Percentiles rank a stretch among this genome's conserved stretches.
Evolutionary conservation across 805 yeast species (phyloP).

Genomic region (Lachancea thermotolerans): DNA sequence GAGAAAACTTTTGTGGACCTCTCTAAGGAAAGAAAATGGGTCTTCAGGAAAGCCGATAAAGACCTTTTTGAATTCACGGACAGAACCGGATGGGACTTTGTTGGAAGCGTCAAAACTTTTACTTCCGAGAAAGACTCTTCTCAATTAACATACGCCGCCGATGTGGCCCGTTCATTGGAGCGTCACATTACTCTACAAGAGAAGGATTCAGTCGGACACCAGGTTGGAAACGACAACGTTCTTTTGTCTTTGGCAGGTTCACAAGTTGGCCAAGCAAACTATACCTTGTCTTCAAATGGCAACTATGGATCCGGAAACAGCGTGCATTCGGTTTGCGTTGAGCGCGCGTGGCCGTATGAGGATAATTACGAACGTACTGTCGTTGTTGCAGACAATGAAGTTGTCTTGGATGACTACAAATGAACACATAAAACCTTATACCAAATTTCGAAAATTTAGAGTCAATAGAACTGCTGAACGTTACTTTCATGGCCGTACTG

Average conservation of each 20-base stretch:
- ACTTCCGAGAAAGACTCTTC: not conserved
- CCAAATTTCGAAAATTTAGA: not conserved
- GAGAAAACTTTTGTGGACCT: conserved; percentile 29
- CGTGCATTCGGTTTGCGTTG: conserved; percentile 24
- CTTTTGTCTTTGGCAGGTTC: conserved; percentile 19
- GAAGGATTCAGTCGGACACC: not conserved
- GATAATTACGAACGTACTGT: conserved; percentile 12
- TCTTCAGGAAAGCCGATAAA: conserved; percentile 12
- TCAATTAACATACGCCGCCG: conserved; percentile 24
- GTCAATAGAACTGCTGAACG: conserved; percentile 1
- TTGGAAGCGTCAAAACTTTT: conserved; percentile 2
- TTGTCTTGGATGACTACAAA: conserved; percentile 5
- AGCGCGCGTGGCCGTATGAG: conserved; percentile 12
- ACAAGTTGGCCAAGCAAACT: conserved; percentile 43
- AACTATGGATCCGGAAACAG: conserved; percentile 41
- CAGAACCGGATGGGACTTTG: conserved; percentile 9
- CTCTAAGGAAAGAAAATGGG: conserved; percentile 10
- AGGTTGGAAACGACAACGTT: conserved; percentile 6
- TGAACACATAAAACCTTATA: not conserved
- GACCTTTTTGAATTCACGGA: conserved; percentile 14
- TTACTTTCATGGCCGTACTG: not conserved
- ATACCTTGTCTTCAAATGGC: conserved; percentile 38
- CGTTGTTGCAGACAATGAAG: conserved; percentile 12
- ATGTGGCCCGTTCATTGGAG: conserved; percentile 20
- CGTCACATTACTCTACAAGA: conserved; percentile 18